These are phyloP conservation scores for Dictyostelium brefeldianum DNA, from an alignment of 78 protist species.

Conservation along the genomic window DNA sequence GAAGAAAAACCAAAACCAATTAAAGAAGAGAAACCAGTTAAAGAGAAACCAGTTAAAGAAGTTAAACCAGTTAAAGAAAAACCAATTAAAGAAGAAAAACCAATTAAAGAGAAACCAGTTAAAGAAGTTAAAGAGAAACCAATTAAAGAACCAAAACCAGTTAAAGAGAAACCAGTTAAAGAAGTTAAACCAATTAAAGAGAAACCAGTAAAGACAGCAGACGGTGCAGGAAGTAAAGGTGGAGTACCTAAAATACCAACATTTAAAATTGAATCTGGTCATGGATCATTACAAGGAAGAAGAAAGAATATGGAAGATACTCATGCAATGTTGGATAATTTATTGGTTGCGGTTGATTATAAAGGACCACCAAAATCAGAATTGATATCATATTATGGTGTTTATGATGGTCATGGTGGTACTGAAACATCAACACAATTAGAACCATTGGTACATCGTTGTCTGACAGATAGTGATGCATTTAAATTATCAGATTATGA, in stretches of 20 bases:
- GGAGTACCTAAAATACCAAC: background rate
- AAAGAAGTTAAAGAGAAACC: slow-evolving; percentile 11
- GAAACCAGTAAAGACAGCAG: background rate
- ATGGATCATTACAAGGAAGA: slow-evolving; percentile 58
- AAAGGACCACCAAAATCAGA: background rate
- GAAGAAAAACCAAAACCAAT: background rate
- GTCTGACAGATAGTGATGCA: slow-evolving; percentile 44
- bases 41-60: background rate
- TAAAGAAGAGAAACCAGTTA: background rate
- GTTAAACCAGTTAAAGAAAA: background rate
- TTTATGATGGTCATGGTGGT: slow-evolving; percentile 90
- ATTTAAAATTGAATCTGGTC: slow-evolving; percentile 54
- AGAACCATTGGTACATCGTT: slow-evolving; percentile 65
- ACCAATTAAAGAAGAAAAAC: background rate
- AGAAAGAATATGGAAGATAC: slow-evolving; percentile 86
- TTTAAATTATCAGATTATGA: slow-evolving; percentile 40
- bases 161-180: background rate
- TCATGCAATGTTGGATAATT: slow-evolving; percentile 44
- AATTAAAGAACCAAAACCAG: slow-evolving; percentile 1
- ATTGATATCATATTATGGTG: slow-evolving; percentile 60
- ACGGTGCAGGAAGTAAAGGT: slow-evolving; percentile 19
- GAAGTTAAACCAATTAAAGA: background rate
- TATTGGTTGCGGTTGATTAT: background rate
- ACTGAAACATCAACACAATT: slow-evolving; percentile 47
- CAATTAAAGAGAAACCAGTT: background rate